Conservation (phyloP, 108 stramenopile species). For the Fragilaria crotonensis region DNA sequence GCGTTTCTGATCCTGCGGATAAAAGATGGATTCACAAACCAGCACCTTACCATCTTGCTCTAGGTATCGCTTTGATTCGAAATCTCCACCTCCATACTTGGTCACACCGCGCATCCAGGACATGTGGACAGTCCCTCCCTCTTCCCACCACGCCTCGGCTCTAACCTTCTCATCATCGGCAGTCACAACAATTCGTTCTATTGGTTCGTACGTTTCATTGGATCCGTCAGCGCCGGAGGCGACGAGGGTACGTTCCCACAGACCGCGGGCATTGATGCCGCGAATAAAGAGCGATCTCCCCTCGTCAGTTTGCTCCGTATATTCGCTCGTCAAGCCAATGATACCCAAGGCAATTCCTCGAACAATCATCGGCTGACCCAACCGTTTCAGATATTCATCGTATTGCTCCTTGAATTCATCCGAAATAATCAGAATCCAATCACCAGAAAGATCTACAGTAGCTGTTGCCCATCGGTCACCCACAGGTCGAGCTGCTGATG, state of each 20-base stretch:
- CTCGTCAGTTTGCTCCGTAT: slow-evolving; percentile 45
- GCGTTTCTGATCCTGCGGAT: slow-evolving; percentile 37
- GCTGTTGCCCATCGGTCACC: slow-evolving; percentile 53
- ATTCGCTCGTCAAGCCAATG: slow-evolving; percentile 62
- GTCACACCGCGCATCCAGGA: slow-evolving; percentile 61
- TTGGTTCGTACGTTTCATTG: slow-evolving; percentile 8
- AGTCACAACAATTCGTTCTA: slow-evolving; percentile 26
- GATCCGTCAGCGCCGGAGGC: slow-evolving; percentile 44
- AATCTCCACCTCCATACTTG: slow-evolving; percentile 66
- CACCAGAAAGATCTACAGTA: slow-evolving; percentile 54
- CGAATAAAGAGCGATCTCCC: slow-evolving; percentile 50
- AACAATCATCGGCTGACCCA: slow-evolving; percentile 74
- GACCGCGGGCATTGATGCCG: slow-evolving; percentile 62
- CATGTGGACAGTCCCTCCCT: slow-evolving; percentile 52
- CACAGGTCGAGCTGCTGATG: no score
- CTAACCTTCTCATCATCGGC: slow-evolving; percentile 63
- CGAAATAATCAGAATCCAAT: slow-evolving; percentile 61
- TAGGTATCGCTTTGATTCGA: slow-evolving; percentile 64
- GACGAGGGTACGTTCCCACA: slow-evolving; percentile 68
- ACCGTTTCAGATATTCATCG: slow-evolving; percentile 52
- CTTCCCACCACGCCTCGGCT: slow-evolving; percentile 76
- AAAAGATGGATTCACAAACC: slow-evolving; percentile 70
- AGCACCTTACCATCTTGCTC: slow-evolving; percentile 39
- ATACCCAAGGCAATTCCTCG: slow-evolving; percentile 61
- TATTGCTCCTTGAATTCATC: slow-evolving; percentile 66